Evolutionary conservation across 768 basidiomycete species (phyloP).

Genomic region (Suillus luteus): DNA sequence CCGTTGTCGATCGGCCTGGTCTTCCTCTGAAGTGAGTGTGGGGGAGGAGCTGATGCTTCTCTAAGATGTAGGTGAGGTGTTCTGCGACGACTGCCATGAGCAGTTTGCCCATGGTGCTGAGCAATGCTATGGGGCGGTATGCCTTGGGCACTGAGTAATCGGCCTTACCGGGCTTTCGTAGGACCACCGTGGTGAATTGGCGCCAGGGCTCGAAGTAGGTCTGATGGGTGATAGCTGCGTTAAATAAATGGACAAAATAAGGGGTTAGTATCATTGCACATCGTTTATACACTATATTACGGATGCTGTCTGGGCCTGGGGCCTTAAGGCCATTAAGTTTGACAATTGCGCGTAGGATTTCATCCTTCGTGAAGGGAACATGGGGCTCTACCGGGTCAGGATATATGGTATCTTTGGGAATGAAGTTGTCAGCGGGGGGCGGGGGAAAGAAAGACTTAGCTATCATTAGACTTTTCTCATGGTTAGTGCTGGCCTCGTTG

Average conservation of each 20-base stretch:
- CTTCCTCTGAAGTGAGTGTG: background rate
- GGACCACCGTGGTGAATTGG: background rate
- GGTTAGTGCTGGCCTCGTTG: no score
- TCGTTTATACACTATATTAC: background rate
- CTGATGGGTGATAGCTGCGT: fast-evolving
- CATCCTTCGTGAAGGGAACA: no score
- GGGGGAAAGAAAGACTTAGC: no score
- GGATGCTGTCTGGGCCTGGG: background rate
- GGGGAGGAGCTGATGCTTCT: background rate
- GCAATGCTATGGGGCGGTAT: background rate
- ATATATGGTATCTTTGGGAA: no score
- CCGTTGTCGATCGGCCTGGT: background rate
- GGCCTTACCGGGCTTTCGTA: fast-evolving
- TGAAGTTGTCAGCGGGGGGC: no score
- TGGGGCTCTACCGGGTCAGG: no score
- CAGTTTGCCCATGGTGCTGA: background rate
- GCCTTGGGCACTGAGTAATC: background rate
- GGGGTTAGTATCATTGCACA: background rate
- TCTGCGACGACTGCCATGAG: background rate
- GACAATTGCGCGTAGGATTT: no score
- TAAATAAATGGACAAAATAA: background rate
- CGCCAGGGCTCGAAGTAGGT: background rate
- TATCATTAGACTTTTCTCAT: no score
- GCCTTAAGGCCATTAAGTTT: no score
- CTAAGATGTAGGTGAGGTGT: background rate